These are phyloP conservation scores for Aspergillus japonicus DNA, from an alignment of 2,329 filamentous ascomycete genomes.

Conservation along the genomic window DNA sequence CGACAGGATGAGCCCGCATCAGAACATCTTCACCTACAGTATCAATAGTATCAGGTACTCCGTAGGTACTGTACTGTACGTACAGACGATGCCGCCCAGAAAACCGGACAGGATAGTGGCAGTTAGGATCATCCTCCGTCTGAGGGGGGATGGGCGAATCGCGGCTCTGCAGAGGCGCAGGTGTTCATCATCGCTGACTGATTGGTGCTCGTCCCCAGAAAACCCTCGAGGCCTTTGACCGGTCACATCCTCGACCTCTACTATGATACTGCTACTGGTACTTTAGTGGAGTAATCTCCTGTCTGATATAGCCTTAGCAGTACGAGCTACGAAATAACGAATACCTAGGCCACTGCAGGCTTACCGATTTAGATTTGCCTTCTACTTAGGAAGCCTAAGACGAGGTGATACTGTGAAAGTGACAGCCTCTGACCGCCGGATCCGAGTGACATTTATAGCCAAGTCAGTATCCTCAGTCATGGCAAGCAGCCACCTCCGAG, in stretches of 20 bases:
- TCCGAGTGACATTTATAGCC: neutral
- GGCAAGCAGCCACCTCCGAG: neutral
- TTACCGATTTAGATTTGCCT: neutral
- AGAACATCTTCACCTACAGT: neutral
- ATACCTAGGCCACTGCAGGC: too few species aligned
- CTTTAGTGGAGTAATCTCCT: neutral
- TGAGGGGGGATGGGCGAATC: slow-evolving; percentile 25
- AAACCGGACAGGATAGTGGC: slow-evolving; percentile 1
- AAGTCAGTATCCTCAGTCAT: neutral
- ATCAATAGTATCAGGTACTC: neutral
- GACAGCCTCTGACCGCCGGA: neutral
- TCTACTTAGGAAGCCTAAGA: neutral
- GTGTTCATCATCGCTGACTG: slow-evolving; percentile 15
- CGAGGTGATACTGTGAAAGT: neutral
- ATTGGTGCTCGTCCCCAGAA: slow-evolving; percentile 9
- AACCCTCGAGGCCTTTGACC: neutral
- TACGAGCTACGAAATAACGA: too few species aligned
- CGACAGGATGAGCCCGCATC: neutral
- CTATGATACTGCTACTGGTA: neutral
- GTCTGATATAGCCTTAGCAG: too few species aligned
- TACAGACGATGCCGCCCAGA: neutral
- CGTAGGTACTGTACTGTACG: neutral
- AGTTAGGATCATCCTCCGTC: slow-evolving; percentile 4
- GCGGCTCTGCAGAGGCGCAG: slow-evolving; percentile 19
- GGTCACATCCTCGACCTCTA: neutral